Percentiles rank a stretch among this genome's conserved stretches.
Evolutionary conservation across 805 yeast species (phyloP).

Genomic region (Ogataea glucozyma): DNA sequence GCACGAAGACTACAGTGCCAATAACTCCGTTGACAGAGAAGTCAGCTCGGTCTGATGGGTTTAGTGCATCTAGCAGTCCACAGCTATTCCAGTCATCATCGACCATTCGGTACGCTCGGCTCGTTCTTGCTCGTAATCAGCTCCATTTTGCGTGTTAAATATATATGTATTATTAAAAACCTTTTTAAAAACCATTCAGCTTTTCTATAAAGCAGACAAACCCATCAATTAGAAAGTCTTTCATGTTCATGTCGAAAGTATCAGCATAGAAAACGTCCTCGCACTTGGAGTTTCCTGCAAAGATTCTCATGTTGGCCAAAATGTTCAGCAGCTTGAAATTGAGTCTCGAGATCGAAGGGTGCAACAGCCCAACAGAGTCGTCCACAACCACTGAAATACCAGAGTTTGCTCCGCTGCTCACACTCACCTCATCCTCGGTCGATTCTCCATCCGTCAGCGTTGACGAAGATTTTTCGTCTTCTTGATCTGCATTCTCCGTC

Average conservation of each 20-base stretch:
- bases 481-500: too few relatives aligned
- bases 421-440: constrained; percentile 5
- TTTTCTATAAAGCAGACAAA: constrained; percentile 26
- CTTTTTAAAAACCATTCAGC: constrained; percentile 23
- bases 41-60: too few relatives aligned
- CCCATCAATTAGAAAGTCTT: constrained; percentile 28
- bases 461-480: not conserved
- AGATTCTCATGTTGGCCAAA: constrained; percentile 34
- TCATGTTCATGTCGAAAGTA: constrained; percentile 16
- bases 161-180: not conserved
- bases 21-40: too few relatives aligned
- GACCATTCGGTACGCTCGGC: too few relatives aligned
- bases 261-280: constrained; percentile 15
- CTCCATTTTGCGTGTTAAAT: too few relatives aligned
- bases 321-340: constrained; percentile 31
- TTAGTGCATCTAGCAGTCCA: too few relatives aligned
- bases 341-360: constrained; percentile 24
- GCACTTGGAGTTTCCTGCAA: constrained; percentile 27
- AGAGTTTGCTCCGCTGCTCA: constrained; percentile 7
- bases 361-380: constrained; percentile 9
- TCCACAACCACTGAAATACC: constrained; percentile 4
- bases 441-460: constrained; percentile 1
- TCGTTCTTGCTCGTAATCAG: too few relatives aligned
- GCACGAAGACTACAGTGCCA: too few relatives aligned
- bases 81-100: too few relatives aligned